phyloP scores from a whole-genome alignment of 2,329 filamentous ascomycete genomes.

The Trichoderma cornu-damae region DNA sequence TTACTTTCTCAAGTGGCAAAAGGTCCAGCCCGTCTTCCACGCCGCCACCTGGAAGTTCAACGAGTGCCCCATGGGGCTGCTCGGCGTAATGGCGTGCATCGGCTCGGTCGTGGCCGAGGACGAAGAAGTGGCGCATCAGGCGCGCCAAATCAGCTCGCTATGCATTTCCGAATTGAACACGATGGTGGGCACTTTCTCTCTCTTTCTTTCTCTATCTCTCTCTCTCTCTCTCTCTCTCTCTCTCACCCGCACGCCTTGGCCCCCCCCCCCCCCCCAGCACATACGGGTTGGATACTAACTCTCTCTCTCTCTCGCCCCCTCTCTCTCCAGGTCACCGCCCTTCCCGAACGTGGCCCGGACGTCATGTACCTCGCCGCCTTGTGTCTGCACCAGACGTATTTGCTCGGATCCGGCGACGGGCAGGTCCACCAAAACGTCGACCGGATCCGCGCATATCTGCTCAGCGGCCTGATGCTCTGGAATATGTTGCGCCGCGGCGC shows the following conservation, averaged over 20 bases:
- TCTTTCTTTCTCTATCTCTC: too few species aligned
- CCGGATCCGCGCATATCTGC: slow-evolving; percentile 27
- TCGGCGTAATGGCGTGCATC: slow-evolving; percentile 31
- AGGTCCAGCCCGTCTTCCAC: slow-evolving; percentile 30
- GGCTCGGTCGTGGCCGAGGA: slow-evolving; percentile 25
- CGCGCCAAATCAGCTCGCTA: slow-evolving; percentile 24
- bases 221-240: too few species aligned
- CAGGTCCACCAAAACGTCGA: slow-evolving; percentile 30
- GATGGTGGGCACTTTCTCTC: slow-evolving; percentile 23
- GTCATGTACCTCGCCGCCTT: slow-evolving; percentile 28
- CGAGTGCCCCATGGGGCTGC: slow-evolving; percentile 24
- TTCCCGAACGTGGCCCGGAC: slow-evolving; percentile 25
- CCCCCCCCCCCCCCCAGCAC: slow-evolving; percentile 22
- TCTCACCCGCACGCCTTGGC: too few species aligned
- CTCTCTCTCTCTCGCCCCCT: too few species aligned
- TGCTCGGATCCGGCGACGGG: slow-evolving; percentile 30
- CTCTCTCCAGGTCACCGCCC: slow-evolving; percentile 24
- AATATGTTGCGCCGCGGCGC: slow-evolving; percentile 25
- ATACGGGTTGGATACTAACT: not conserved
- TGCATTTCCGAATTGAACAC: slow-evolving; percentile 29
- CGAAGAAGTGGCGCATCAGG: slow-evolving; percentile 20
- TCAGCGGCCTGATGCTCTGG: slow-evolving; percentile 28
- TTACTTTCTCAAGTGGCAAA: slow-evolving; percentile 28
- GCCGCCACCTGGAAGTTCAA: slow-evolving; percentile 27
- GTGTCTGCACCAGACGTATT: slow-evolving; percentile 32